phyloP scores from a whole-genome alignment of 208 protist genomes.

The Histomonas meleagridis region DNA sequence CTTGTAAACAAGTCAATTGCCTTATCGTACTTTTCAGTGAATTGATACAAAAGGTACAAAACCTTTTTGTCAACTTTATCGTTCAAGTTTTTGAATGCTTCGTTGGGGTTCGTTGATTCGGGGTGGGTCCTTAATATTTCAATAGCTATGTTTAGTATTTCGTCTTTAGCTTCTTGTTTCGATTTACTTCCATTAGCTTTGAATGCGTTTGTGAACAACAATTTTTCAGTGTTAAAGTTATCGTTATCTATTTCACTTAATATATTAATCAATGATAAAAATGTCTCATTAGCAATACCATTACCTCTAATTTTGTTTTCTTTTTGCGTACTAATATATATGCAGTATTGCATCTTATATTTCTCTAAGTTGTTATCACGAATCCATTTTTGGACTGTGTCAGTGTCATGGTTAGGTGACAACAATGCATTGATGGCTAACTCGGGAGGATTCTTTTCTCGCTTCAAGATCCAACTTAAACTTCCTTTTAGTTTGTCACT shows the following conservation, averaged over 20 bases:
- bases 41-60: not conserved
- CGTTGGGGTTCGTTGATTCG: not conserved
- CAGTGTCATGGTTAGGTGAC: not conserved
- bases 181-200: not conserved
- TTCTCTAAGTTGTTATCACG: not conserved
- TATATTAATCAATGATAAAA: not conserved
- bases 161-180: not conserved
- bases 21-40: not conserved
- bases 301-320: not conserved
- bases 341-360: not conserved
- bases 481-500: not conserved
- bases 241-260: not conserved
- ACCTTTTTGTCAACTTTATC: not conserved
- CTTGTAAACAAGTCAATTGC: not conserved
- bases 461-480: not conserved
- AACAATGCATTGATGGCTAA: not conserved
- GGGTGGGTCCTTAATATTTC: not conserved
- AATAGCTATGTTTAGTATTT: not conserved
- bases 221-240: not conserved
- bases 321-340: not conserved
- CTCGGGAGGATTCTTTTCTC: not conserved
- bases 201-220: not conserved
- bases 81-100: not conserved
- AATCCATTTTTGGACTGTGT: not conserved
- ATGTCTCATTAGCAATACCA: not conserved